Conservation (phyloP, 495 filamentous ascomycete genomes). For the Penicillium cinerascens region DNA sequence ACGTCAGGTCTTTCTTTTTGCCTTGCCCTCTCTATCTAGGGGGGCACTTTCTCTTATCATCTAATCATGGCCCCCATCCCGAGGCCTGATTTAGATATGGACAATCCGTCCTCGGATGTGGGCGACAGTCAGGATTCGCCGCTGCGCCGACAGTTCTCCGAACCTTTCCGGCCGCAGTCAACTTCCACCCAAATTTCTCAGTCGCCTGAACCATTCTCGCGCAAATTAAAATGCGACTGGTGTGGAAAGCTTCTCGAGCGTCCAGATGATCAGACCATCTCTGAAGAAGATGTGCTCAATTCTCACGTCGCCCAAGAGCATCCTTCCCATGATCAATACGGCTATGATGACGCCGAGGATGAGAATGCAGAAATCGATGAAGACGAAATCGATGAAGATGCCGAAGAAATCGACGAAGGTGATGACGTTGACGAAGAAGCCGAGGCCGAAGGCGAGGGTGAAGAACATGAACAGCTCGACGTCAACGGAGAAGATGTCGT, state of each 20-base stretch:
- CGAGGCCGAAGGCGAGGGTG: constrained; percentile 12
- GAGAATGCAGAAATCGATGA: constrained; percentile 21
- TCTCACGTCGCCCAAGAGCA: constrained; percentile 33
- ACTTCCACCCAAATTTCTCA: constrained; percentile 37
- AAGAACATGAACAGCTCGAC: constrained; percentile 7
- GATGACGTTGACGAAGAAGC: constrained; percentile 15
- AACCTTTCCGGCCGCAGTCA: constrained; percentile 35
- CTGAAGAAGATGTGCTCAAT: constrained; percentile 30
- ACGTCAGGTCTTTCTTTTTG: constrained; percentile 6
- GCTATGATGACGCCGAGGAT: constrained; percentile 20
- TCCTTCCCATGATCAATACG: constrained; percentile 25
- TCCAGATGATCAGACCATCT: constrained; percentile 21
- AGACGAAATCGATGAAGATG: constrained; percentile 14
- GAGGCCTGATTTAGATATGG: constrained; percentile 35
- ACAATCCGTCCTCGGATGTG: constrained; percentile 41
- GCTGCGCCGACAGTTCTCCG: constrained; percentile 44
- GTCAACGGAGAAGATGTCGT: constrained; percentile 13
- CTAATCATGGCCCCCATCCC: constrained; percentile 36
- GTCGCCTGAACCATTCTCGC: constrained; percentile 30
- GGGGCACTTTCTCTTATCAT: constrained; percentile 1
- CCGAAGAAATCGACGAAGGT: constrained; percentile 6
- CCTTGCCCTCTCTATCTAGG: constrained; percentile 3
- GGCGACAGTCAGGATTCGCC: constrained; percentile 42
- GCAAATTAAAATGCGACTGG: constrained; percentile 32
- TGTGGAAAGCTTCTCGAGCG: constrained; percentile 36